phyloP scores from a whole-genome alignment of 2,329 filamentous ascomycete species.

The Zymoseptoria tritici region DNA sequence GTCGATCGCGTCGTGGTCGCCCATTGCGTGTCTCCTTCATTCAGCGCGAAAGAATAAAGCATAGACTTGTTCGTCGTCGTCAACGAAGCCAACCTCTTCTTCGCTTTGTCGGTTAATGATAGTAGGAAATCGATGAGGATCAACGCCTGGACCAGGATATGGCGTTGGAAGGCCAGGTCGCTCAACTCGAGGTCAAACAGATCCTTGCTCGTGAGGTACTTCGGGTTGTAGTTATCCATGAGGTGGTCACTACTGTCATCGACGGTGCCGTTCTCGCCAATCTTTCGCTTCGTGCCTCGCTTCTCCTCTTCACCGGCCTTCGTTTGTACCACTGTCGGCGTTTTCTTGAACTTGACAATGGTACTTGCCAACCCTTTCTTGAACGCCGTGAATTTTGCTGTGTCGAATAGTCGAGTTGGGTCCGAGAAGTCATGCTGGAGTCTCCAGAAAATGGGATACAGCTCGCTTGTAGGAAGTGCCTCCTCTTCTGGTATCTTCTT shows the following conservation, averaged over 20 bases:
- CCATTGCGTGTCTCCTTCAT: constrained; percentile 84
- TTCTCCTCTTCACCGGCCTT: constrained; percentile 58
- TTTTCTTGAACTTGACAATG: constrained; percentile 66
- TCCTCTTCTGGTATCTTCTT: constrained; percentile 37
- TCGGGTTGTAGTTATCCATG: constrained; percentile 80
- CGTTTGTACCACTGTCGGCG: constrained; percentile 60
- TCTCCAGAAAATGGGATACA: constrained; percentile 93
- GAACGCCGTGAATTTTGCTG: constrained; percentile 60
- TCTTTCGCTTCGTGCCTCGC: constrained; percentile 63
- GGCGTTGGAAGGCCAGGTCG: constrained; percentile 86
- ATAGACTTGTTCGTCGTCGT: constrained; percentile 71
- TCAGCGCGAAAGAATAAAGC: constrained; percentile 68
- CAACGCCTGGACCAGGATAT: constrained; percentile 89
- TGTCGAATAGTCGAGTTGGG: constrained; percentile 69
- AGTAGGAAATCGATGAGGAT: constrained; percentile 93
- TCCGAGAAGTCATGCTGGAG: constrained; percentile 88
- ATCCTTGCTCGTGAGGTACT: constrained; percentile 95
- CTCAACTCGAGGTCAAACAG: constrained; percentile 95
- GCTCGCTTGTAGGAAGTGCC: constrained; percentile 55
- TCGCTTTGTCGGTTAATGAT: constrained; percentile 76
- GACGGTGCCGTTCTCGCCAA: constrained; percentile 6
- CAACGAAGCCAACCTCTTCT: constrained; percentile 65
- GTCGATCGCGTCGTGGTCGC: constrained; percentile 65
- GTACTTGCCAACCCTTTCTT: constrained; percentile 57
- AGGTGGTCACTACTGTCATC: constrained; percentile 43